Base-by-base conservation (phyloP, 2,329 filamentous ascomycete genomes). In the Bipolaris zeicola region DNA sequence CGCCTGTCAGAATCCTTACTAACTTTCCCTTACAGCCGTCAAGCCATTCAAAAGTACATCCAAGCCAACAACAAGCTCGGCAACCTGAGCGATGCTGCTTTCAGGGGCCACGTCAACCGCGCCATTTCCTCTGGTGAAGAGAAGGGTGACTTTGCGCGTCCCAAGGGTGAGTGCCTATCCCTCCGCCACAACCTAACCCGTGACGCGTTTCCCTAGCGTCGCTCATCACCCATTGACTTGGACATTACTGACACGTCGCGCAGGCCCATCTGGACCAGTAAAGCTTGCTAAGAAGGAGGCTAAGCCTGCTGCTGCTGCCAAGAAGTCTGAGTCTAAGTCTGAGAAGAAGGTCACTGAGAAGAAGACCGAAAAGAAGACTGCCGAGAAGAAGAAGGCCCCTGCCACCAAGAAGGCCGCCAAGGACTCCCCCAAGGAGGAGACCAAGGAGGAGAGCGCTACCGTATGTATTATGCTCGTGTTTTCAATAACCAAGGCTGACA, bases 271-370 rank as follows among this genome's bases (percentile, higher is more conserved):
- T 63, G 92, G 92, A 59, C 90, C 91, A 66, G 92, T 95, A 79
- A 96, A 96, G 89, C 88, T 96, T 58, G 89, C 89, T 58, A 94
- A 94, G 87, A 92, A 92, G 83, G 83, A 85, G 53, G 67, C 69
- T 10, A 75, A 76, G 68, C 66, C 74, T 38, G 66, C 58, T 39
- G 66, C 64, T 48, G 58, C 54, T 34, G 65, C 66, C 55, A 70
- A 72, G 58, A 66, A 68, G 63, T 46, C 67, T 42, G 70, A 75
- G 62, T 31, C 67, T 48, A 71, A 71, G 65, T 52, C 64, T 41
- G 71, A 72, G 63, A 73, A 75, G 66, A 71, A 73, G 65, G 49
- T 58, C 20, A 54, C 65, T 13, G 60, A 63, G 54, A 61, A 65
- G 62, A 70, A 50, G 52, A 67, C 43, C 20, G 59, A 64, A 37